Percentiles rank a stretch among this genome's conserved stretches.
Evolutionary conservation across 352 stramenopile genomes (phyloP).

Genomic region (Thraustochytrium striatum): DNA sequence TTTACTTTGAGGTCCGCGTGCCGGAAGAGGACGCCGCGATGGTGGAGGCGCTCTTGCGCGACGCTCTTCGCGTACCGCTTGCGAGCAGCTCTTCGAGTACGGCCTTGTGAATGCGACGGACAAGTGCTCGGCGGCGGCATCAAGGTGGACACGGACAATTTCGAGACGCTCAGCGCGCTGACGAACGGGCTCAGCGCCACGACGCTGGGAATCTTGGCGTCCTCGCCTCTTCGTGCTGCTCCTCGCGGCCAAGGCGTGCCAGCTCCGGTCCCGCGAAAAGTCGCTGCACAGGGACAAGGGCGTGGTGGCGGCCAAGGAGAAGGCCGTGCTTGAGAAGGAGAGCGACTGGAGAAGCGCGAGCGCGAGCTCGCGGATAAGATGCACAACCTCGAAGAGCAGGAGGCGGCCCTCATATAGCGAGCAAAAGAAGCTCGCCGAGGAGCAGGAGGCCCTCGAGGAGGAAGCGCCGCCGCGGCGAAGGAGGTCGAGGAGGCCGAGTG

Average conservation of each 20-base stretch:
- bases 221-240: not conserved
- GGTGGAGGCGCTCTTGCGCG: no score
- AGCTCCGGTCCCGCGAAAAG: not conserved
- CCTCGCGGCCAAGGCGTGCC: not conserved
- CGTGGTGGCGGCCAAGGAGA: not conserved
- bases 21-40: no score
- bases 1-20: no score
- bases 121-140: slow-evolving; percentile 9
- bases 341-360: not conserved
- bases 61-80: no score
- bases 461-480: not conserved
- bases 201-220: not conserved
- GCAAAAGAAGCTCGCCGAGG: slow-evolving; percentile 17
- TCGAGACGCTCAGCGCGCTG: not conserved
- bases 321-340: not conserved
- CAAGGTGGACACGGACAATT: not conserved
- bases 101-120: not conserved
- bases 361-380: not conserved
- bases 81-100: not conserved
- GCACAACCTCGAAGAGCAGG: not conserved
- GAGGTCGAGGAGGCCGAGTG: slow-evolving; percentile 3
- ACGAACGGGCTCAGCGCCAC: not conserved
- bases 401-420: slow-evolving; percentile 7
- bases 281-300: not conserved
- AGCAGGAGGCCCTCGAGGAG: slow-evolving; percentile 1